phyloP scores from a whole-genome alignment of 805 yeast genomes.

The Metschnikowia kunwiensis region DNA sequence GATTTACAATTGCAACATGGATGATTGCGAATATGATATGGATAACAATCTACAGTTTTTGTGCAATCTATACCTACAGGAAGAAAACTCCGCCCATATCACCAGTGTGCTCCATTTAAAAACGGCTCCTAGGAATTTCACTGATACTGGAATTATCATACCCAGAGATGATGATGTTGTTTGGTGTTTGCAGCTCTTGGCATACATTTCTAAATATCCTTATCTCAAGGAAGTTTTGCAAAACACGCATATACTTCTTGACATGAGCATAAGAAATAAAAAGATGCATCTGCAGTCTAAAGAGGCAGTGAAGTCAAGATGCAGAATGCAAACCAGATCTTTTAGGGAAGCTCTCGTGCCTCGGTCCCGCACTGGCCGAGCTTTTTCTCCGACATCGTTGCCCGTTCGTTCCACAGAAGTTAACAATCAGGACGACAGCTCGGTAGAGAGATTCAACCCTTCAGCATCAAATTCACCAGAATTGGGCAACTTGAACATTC shows the following conservation, averaged over 20 bases:
- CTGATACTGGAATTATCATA: conserved; percentile 66
- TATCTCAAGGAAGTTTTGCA: conserved; percentile 71
- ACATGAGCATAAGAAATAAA: conserved; percentile 48
- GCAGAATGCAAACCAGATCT: conserved; percentile 29
- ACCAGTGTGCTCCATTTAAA: conserved; percentile 27
- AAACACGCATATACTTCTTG: conserved; percentile 69
- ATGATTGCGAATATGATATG: conserved; percentile 39
- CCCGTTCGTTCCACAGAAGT: conserved; percentile 11
- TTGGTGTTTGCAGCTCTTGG: conserved; percentile 88
- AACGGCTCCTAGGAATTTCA: conserved; percentile 37
- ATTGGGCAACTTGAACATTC: conserved; percentile 30
- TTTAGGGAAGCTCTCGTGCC: conserved; percentile 35
- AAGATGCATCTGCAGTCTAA: conserved; percentile 36
- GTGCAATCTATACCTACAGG: conserved; percentile 39
- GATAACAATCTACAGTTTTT: conserved; percentile 41
- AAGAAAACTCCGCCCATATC: conserved; percentile 25
- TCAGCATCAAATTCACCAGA: conserved; percentile 42
- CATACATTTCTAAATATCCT: conserved; percentile 90
- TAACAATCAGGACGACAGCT: conserved; percentile 7
- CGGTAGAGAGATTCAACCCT: conserved; percentile 27
- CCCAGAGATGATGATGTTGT: conserved; percentile 92
- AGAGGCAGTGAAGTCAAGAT: conserved; percentile 32
- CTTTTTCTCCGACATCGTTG: conserved; percentile 10
- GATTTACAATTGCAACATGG: conserved; percentile 24
- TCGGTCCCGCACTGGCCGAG: conserved; percentile 28